Percentiles rank a stretch among this genome's conserved stretches.
Conservation (phyloP, 1,284 basidiomycete species). For the Malassezia nana region DNA sequence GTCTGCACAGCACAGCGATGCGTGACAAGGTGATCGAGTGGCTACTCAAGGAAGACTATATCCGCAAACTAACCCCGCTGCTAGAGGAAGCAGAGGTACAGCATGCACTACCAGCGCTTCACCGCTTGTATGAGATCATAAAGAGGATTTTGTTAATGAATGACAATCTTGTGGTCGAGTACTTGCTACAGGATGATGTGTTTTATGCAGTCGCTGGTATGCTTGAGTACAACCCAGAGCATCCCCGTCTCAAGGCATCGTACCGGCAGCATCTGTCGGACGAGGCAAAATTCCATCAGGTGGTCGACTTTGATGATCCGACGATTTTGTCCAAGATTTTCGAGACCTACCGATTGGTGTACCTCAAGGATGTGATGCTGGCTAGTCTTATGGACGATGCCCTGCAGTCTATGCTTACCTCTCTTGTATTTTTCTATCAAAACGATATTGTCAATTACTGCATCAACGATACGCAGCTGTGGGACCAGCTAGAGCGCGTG, state of each 20-base stretch:
- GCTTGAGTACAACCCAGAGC: constrained; percentile 97
- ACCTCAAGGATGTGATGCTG: constrained; percentile 94
- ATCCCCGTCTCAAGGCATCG: constrained; percentile 84
- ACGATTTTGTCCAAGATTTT: constrained; percentile 60
- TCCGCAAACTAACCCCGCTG: constrained; percentile 73
- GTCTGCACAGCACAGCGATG: constrained; percentile 52
- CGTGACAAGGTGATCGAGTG: constrained; percentile 66
- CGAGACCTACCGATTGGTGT: constrained; percentile 88
- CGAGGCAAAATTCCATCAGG: constrained; percentile 60
- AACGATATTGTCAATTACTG: constrained; percentile 91
- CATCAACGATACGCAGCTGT: constrained; percentile 64
- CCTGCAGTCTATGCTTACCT: constrained; percentile 91
- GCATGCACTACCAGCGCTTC: constrained; percentile 76
- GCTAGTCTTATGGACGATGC: constrained; percentile 88
- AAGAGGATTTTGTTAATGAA: constrained; percentile 93
- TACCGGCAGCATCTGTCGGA: constrained; percentile 83
- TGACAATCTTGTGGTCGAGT: constrained; percentile 88
- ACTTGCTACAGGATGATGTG: constrained; percentile 82
- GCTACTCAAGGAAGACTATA: constrained; percentile 61
- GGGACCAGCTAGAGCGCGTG: constrained; percentile 66
- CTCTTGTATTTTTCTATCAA: constrained; percentile 96
- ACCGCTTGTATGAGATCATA: constrained; percentile 81
- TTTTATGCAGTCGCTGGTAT: constrained; percentile 83
- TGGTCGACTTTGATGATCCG: constrained; percentile 41
- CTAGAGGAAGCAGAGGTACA: constrained; percentile 81